Evolutionary conservation across 2,329 filamentous ascomycete species (phyloP), one percentile per base, ranked within the genome.

Genomic region (Botrytis deweyae): DNA sequence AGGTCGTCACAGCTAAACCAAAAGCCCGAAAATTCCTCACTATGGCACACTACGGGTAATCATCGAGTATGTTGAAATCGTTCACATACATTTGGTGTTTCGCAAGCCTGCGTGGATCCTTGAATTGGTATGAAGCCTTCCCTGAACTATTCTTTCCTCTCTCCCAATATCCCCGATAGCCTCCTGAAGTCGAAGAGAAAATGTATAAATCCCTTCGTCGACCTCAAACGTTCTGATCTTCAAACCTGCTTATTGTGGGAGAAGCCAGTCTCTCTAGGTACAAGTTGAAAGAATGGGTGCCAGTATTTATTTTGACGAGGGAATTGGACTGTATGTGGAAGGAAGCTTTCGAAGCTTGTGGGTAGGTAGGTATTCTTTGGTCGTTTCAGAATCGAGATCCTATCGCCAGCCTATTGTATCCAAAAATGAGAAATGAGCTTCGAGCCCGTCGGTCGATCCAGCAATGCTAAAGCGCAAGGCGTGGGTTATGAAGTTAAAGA

Each of bases 41-140:
- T 20, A 33, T 40, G 36, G 40, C 38, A 62, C 33, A n/a, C n/a
- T 33, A 58, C 61, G 66, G 25, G 44, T 42, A 42, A 33, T 36
- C 49, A 22, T 74, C 66, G 25, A 33, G 46, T 52, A 40, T 75
- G 44, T 40, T 70, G 74, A 78, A 77, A 76, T 74, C 70, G 74
- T 74, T 69, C 74, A 77, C 78, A 70, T 80, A 81, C 80, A 80
- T 75, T 78, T 78, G 74, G 73, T 78, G 80, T 81, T 81, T 81
- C 80, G 76, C 72, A 74, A 65, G 76, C 77, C 74, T 73, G 77
- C 71, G 77, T 55, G 55, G 76, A 79, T 78, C 78, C 70, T 72
- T 79, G 75, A 79, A 79, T 76, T 78, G 75, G 72, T 70, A 7
- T 74, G 70, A 75, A 75, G 72, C 40, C 70, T 71, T 74, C 71